A percentile compares a stretch with the other conserved stretches of the same genome.
These are phyloP conservation scores for Kregervanrija fluxuum DNA, from an alignment of 805 yeast genomes.

Conservation along the genomic window DNA sequence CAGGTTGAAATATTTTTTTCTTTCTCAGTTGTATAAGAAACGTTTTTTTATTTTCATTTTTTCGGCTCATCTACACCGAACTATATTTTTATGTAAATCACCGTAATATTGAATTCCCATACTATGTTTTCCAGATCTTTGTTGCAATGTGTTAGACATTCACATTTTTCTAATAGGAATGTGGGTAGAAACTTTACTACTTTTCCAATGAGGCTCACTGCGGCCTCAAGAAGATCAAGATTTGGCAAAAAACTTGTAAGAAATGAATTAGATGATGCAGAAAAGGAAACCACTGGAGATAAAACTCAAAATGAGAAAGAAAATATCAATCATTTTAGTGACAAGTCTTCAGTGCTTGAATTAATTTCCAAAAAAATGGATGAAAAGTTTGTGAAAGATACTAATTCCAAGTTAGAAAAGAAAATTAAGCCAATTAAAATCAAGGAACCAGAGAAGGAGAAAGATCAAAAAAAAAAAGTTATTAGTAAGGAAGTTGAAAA, in stretches of 20 bases:
- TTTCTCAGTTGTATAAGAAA: too few species aligned
- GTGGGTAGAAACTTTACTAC: background rate
- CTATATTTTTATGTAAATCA: too few species aligned
- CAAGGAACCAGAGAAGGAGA: background rate
- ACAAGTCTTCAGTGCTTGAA: background rate
- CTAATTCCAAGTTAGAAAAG: background rate
- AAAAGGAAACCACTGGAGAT: background rate
- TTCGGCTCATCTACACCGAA: too few species aligned
- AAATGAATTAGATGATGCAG: background rate
- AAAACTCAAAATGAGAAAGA: background rate
- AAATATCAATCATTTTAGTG: background rate
- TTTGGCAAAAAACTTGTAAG: slow-evolving; percentile 6
- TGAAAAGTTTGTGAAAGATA: background rate
- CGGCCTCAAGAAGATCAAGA: slow-evolving; percentile 9
- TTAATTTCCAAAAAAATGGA: background rate
- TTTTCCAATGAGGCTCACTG: background rate
- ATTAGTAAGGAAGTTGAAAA: background rate
- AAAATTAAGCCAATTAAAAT: background rate
- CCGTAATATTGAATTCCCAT: too few species aligned
- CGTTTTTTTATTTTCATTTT: too few species aligned
- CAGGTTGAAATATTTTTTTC: too few species aligned
- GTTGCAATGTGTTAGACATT: background rate
- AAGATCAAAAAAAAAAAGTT: background rate
- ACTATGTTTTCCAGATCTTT: too few species aligned
- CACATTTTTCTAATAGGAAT: background rate